A percentile compares a stretch with the other conserved stretches of the same genome.
Conservation (phyloP, 2,329 filamentous ascomycete genomes). For the Trichoderma sp. region DNA sequence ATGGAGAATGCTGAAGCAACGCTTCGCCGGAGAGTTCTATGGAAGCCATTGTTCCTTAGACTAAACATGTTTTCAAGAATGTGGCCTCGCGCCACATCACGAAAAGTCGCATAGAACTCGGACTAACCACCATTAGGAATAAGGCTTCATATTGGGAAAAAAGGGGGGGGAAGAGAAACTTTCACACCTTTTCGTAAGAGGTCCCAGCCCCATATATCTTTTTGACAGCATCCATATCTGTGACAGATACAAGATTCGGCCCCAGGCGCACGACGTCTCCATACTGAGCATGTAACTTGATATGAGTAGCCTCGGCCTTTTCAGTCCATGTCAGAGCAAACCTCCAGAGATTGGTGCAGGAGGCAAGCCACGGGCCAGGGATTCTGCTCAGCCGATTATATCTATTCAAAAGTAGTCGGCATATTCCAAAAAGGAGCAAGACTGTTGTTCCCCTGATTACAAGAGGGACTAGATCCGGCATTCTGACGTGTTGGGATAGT, state of each 20-base stretch:
- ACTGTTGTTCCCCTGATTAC: not conserved
- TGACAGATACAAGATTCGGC: constrained; percentile 73
- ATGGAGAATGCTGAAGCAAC: constrained; percentile 79
- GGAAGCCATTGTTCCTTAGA: constrained; percentile 70
- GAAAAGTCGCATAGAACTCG: constrained; percentile 79
- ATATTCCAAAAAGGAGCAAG: not conserved
- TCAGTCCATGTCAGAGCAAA: not conserved
- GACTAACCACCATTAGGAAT: constrained; percentile 43
- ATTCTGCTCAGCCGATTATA: not conserved
- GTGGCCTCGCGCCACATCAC: constrained; percentile 68
- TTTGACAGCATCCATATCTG: constrained; percentile 71
- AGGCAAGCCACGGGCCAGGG: not conserved
- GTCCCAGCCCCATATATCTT: constrained; percentile 82
- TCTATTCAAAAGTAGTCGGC: not conserved
- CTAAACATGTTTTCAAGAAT: constrained; percentile 74
- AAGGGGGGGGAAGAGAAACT: not conserved
- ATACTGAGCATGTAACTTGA: constrained; percentile 63
- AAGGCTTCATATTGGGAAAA: not conserved
- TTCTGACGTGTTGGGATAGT: not conserved
- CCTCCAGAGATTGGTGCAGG: not conserved
- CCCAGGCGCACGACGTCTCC: constrained; percentile 75
- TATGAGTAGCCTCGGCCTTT: not conserved
- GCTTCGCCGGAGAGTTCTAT: constrained; percentile 71
- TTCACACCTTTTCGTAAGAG: constrained; percentile 41
- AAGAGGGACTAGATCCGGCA: not conserved